A percentile compares a stretch with the other conserved stretches of the same genome.
phyloP scores from a whole-genome alignment of 2,329 filamentous ascomycete genomes.

The Ophiostoma ips region DNA sequence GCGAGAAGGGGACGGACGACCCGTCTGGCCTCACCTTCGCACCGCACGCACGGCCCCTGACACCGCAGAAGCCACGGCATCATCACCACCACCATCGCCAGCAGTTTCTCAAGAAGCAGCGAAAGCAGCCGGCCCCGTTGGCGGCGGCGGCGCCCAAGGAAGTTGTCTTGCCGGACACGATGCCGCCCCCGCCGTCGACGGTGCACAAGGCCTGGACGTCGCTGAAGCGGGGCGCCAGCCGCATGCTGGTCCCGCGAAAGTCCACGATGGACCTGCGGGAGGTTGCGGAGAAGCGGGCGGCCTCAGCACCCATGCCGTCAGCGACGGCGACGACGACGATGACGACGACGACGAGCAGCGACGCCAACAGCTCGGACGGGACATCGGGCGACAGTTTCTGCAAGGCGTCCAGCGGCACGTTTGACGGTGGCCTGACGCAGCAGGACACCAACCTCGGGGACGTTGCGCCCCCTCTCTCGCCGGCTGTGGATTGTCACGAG shows the following conservation, averaged over 20 bases:
- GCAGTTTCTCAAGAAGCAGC: neutral
- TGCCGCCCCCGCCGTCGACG: neutral
- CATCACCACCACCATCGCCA: neutral
- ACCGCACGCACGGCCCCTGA: neutral
- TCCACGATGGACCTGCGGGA: constrained; percentile 7
- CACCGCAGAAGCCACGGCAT: neutral
- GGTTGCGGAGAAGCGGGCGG: neutral
- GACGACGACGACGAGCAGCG: neutral
- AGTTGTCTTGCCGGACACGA: neutral
- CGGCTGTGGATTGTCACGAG: neutral
- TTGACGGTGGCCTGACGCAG: neutral
- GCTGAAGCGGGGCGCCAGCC: constrained; percentile 8
- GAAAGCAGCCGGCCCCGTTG: neutral
- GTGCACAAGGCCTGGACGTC: constrained; percentile 10
- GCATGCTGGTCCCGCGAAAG: constrained; percentile 4
- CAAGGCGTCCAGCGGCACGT: neutral
- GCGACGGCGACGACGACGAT: too few species aligned
- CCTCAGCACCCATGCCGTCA: neutral
- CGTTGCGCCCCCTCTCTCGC: neutral
- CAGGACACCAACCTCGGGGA: neutral
- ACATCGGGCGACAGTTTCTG: neutral
- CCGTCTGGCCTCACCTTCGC: too few species aligned
- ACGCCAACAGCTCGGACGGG: neutral
- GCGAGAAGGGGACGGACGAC: neutral
- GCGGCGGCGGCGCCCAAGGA: neutral